phyloP scores from a whole-genome alignment of 352 stramenopile genomes.

The Aphanomyces astaci region DNA sequence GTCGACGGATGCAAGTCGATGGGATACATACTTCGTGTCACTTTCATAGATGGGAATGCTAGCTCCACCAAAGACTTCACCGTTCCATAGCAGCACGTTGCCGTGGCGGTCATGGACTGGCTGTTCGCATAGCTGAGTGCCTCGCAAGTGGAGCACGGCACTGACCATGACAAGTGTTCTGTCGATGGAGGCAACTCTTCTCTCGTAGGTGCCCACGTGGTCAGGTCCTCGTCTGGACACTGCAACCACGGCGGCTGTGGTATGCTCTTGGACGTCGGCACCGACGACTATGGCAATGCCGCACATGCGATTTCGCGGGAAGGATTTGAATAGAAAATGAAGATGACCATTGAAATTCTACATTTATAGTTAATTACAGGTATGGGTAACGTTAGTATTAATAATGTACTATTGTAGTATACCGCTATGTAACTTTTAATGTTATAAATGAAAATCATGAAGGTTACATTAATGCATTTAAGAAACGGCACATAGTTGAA shows the following conservation, averaged over 20 bases:
- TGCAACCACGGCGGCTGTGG: constrained; percentile 17
- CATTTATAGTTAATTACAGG: too few relatives aligned
- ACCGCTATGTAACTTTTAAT: too few relatives aligned
- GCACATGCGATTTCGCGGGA: constrained; percentile 27
- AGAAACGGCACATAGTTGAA: too few relatives aligned
- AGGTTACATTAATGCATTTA: too few relatives aligned
- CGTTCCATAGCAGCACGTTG: constrained; percentile 90
- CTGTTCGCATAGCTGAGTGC: constrained; percentile 57
- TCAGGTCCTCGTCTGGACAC: constrained; percentile 32
- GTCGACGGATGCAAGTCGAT: constrained; percentile 32
- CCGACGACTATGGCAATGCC: constrained; percentile 32
- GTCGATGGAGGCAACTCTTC: constrained; percentile 1
- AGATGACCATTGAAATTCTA: neutral
- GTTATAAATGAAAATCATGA: too few relatives aligned
- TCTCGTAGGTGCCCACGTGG: constrained; percentile 23
- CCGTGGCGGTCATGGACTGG: constrained; percentile 54
- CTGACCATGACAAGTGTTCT: constrained; percentile 48
- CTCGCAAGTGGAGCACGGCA: constrained; percentile 88
- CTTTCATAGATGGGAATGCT: constrained; percentile 26
- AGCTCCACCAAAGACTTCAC: constrained; percentile 76
- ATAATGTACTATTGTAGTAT: too few relatives aligned
- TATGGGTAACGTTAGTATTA: too few relatives aligned
- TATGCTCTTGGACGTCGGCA: constrained; percentile 6
- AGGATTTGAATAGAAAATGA: neutral
- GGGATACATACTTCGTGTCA: constrained; percentile 43